These are phyloP conservation scores for Fraxinus greggii DNA, from an alignment of 305 asterid species.

Conservation along the genomic window DNA sequence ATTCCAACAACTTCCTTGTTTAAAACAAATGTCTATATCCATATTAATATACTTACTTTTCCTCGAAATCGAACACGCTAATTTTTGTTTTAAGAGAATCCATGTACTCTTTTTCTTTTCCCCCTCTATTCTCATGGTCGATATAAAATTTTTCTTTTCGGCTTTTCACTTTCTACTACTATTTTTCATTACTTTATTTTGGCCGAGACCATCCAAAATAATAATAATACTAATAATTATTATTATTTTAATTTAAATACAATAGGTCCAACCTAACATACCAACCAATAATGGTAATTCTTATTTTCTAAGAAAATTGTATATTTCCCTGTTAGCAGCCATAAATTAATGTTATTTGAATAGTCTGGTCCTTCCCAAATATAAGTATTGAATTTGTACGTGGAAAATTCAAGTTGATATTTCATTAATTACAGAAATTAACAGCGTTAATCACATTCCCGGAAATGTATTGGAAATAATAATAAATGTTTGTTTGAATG, in stretches of 20 bases:
- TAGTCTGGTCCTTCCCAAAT: background rate
- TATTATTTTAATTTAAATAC: background rate
- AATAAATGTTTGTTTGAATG: background rate
- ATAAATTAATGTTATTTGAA: background rate
- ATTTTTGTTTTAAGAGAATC: background rate
- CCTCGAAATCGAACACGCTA: background rate
- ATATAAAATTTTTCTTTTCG: too few relatives aligned
- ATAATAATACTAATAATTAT: background rate
- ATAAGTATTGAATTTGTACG: background rate
- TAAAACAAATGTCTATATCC: background rate
- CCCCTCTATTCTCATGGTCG: background rate
- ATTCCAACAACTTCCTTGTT: background rate
- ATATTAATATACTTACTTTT: background rate
- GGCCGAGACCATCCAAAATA: background rate
- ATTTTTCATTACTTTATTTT: background rate
- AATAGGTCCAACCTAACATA: background rate
- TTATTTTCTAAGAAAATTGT: background rate
- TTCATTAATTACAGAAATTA: background rate
- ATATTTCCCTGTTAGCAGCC: slow-evolving; percentile 1
- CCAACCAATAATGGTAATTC: background rate
- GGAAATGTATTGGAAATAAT: background rate
- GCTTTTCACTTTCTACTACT: background rate
- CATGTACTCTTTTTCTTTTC: background rate
- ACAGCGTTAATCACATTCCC: background rate
- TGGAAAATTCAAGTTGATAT: background rate